phyloP scores from a whole-genome alignment of 2,329 filamentous ascomycete genomes.

The Xylaria multiplex region DNA sequence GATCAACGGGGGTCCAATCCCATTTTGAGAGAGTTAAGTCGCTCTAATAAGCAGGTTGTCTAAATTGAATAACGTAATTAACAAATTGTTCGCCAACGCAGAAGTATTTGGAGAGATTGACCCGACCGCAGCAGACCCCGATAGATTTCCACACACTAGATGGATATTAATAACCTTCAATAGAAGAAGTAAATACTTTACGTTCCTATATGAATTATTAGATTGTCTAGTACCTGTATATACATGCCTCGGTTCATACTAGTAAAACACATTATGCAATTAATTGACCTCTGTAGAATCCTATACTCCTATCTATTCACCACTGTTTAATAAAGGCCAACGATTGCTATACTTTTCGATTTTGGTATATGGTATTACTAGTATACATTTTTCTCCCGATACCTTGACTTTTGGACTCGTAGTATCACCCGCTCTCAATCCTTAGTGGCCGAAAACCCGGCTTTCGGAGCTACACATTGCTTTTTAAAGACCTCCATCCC shows the following conservation, averaged over 20 bases:
- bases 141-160: conserved; percentile 18
- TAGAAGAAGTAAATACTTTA: not conserved
- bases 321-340: too few relatives aligned
- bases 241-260: not conserved
- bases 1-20: conserved; percentile 41
- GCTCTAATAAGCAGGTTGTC: conserved; percentile 31
- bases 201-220: not conserved
- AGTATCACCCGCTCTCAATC: not conserved
- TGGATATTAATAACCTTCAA: not conserved
- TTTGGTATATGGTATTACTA: not conserved
- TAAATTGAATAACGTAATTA: not conserved
- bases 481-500: conserved; percentile 12
- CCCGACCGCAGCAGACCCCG: conserved; percentile 45
- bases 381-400: not conserved
- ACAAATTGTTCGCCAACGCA: conserved; percentile 47
- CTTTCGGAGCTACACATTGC: not conserved
- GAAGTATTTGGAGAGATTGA: conserved; percentile 47
- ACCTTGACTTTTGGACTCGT: not conserved
- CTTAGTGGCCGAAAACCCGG: too few relatives aligned
- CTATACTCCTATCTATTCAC: too few relatives aligned
- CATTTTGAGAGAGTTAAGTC: conserved; percentile 26
- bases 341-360: too few relatives aligned
- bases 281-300: not conserved
- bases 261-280: too few relatives aligned
- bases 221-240: not conserved